phyloP scores from a whole-genome alignment of 306 rosid species.

The Dalbergia cultrata region DNA sequence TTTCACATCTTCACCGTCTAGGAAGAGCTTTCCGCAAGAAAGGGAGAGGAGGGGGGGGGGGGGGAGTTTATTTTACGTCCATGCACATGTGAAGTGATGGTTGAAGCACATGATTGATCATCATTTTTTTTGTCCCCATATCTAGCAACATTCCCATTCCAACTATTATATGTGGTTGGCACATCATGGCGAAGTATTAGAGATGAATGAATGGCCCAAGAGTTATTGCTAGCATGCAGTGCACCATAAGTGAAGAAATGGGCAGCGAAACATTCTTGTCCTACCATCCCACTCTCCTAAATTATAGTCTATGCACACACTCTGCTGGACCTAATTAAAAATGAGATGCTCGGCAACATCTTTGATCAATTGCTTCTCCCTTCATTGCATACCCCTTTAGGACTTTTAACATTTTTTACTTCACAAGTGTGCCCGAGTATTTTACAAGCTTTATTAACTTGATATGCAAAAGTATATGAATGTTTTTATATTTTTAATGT shows the following conservation, averaged over 20 bases:
- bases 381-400: slow-evolving; percentile 16
- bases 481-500: background rate
- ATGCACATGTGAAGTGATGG: slow-evolving; percentile 49
- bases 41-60: too few species aligned
- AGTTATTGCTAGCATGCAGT: slow-evolving; percentile 53
- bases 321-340: slow-evolving; percentile 21
- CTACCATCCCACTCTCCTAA: slow-evolving; percentile 31
- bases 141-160: slow-evolving; percentile 50
- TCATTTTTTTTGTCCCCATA: slow-evolving; percentile 57
- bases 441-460: background rate
- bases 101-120: slow-evolving; percentile 50
- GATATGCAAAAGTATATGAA: too few species aligned
- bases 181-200: slow-evolving; percentile 55
- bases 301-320: slow-evolving; percentile 29
- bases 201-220: slow-evolving; percentile 43
- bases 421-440: background rate
- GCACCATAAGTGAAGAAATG: slow-evolving; percentile 36
- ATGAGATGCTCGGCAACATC: slow-evolving; percentile 3
- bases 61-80: slow-evolving; percentile 17
- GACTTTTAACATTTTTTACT: background rate
- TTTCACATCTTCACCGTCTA: background rate
- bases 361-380: slow-evolving; percentile 8
- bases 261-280: slow-evolving; percentile 34
- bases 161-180: slow-evolving; percentile 44
- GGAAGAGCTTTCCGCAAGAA: background rate